Percentiles rank a stretch among this genome's conserved stretches.
phyloP scores from a whole-genome alignment of 2,329 filamentous ascomycete genomes.

The Arthrobotrys sinensis region DNA sequence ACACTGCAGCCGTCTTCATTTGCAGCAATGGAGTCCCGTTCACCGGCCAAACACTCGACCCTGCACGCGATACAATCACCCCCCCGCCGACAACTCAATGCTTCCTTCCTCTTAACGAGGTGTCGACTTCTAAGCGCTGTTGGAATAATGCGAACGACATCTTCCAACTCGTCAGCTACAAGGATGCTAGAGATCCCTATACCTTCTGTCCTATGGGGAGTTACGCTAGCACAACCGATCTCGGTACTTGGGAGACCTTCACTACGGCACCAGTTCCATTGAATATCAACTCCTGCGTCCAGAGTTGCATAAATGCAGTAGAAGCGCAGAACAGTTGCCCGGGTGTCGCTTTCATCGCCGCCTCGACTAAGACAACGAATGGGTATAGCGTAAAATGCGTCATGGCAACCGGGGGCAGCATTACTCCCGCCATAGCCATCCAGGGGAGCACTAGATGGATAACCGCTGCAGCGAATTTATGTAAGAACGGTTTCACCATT shows the following conservation, averaged over 20 bases:
- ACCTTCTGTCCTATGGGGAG: not conserved
- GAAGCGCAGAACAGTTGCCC: not conserved
- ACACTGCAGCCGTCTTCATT: conserved; percentile 27
- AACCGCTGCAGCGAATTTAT: not conserved
- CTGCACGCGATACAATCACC: conserved; percentile 1
- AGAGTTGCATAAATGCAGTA: not conserved
- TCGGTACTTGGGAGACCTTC: not conserved
- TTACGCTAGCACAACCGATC: not conserved
- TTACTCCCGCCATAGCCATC: not conserved
- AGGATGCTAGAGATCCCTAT: not conserved
- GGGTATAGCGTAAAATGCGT: conserved; percentile 11
- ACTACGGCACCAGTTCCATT: not conserved
- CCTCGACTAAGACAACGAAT: not conserved
- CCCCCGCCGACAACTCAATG: not conserved
- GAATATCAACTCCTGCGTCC: not conserved
- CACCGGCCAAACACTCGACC: not conserved
- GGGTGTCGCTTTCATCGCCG: not conserved
- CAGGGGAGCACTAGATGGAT: not conserved
- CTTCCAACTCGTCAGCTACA: not conserved
- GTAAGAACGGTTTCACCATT: not conserved
- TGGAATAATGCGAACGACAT: not conserved
- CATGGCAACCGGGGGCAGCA: not conserved
- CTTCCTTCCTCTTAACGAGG: not conserved
- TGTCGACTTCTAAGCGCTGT: not conserved
- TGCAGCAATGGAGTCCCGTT: conserved; percentile 20